A percentile compares a stretch with the other conserved stretches of the same genome.
phyloP scores from a whole-genome alignment of 768 basidiomycete genomes.

The Pisolithus tinctorius region DNA sequence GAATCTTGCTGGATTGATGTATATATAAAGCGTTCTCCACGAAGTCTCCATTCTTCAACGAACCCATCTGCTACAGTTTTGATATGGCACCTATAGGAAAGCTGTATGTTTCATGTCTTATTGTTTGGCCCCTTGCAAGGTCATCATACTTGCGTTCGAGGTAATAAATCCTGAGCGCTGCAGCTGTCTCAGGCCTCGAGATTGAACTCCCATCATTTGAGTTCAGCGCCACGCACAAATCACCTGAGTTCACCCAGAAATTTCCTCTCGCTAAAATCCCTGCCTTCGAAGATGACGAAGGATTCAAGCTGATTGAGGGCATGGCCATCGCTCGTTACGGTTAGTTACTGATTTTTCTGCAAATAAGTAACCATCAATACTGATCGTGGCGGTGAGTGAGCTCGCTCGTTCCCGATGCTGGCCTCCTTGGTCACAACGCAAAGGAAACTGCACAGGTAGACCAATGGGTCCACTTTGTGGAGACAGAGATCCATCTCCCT shows the following conservation, averaged over 20 bases:
- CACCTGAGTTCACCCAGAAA: slow-evolving; percentile 7
- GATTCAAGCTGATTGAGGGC: slow-evolving; percentile 13
- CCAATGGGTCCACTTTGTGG: slow-evolving; percentile 17
- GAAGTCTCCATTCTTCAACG: no score
- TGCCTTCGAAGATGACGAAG: slow-evolving; percentile 12
- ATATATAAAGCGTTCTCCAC: no score
- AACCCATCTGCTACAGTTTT: background rate
- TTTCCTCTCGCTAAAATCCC: slow-evolving; percentile 16
- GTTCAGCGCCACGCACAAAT: slow-evolving; percentile 7
- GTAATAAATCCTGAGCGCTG: slow-evolving; percentile 14
- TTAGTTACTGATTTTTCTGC: background rate
- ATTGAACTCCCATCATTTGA: slow-evolving; percentile 2
- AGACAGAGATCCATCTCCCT: slow-evolving; percentile 7
- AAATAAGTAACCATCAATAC: background rate
- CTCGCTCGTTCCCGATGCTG: slow-evolving; percentile 5
- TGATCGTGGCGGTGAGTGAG: slow-evolving; percentile 4
- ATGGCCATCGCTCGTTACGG: slow-evolving; percentile 13
- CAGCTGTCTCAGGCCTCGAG: slow-evolving; percentile 13
- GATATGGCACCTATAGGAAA: slow-evolving; percentile 14
- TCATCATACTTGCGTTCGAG: background rate
- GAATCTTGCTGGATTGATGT: no score
- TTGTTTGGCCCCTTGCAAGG: background rate
- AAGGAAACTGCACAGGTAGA: slow-evolving; percentile 10
- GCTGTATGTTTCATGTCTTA: slow-evolving; percentile 2
- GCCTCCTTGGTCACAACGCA: slow-evolving; percentile 9